Conservation (phyloP, 768 basidiomycete genomes). For the Auriculariales sp. region DNA sequence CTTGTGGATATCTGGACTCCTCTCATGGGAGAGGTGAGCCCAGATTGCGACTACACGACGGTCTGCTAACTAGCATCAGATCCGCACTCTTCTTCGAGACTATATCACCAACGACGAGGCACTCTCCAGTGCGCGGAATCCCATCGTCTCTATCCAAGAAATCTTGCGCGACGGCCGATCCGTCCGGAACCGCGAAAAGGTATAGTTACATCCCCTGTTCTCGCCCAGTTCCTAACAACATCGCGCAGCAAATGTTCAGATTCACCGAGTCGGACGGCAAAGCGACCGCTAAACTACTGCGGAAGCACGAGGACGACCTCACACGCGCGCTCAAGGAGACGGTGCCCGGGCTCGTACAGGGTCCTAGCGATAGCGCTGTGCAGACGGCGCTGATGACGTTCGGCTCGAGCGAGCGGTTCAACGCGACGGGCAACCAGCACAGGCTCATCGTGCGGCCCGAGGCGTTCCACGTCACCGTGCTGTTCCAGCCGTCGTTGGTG, state of each 20-base stretch:
- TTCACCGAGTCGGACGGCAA: conserved; percentile 84
- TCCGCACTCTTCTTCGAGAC: conserved; percentile 69
- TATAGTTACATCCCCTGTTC: conserved; percentile 12
- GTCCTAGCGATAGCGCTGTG: conserved; percentile 38
- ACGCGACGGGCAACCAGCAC: conserved; percentile 67
- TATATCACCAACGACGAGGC: conserved; percentile 91
- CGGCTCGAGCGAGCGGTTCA: conserved; percentile 58
- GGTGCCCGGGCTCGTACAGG: conserved; percentile 84
- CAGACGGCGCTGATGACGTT: conserved; percentile 37
- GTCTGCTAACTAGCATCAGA: conserved; percentile 27
- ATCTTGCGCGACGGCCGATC: conserved; percentile 75
- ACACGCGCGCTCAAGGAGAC: conserved; percentile 73
- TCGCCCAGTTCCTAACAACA: neutral
- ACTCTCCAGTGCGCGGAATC: conserved; percentile 63
- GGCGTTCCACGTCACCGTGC: conserved; percentile 83
- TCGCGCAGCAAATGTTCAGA: conserved; percentile 63
- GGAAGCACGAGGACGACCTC: conserved; percentile 71
- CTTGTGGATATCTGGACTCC: conserved; percentile 79
- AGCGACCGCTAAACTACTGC: conserved; percentile 47
- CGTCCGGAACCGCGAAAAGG: conserved; percentile 53
- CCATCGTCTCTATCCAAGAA: conserved; percentile 88
- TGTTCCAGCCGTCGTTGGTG: conserved; percentile 87
- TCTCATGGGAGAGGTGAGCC: conserved; percentile 71
- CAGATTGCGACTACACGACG: conserved; percentile 1
- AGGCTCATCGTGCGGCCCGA: conserved; percentile 76